These are phyloP conservation scores for Neofusicoccum ribis DNA, from an alignment of 2,329 filamentous ascomycete species.

Conservation along the genomic window DNA sequence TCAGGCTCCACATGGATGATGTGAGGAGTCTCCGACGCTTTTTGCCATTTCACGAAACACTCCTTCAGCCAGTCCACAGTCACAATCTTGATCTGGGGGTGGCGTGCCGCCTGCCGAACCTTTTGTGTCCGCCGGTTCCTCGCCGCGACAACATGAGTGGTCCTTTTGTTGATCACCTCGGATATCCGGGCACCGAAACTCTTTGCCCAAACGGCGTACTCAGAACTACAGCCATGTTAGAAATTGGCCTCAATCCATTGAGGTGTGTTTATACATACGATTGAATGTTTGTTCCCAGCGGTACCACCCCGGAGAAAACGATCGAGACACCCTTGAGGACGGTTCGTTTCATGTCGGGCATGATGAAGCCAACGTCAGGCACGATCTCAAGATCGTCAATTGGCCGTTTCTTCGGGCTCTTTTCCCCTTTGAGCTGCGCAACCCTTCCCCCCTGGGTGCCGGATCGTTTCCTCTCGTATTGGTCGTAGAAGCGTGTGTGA, in stretches of 20 bases:
- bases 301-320: constrained; percentile 88
- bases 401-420: constrained; percentile 48
- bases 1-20: constrained; percentile 73
- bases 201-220: constrained; percentile 83
- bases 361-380: constrained; percentile 83
- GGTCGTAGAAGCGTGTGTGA: constrained; percentile 78
- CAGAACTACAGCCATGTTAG: constrained; percentile 53
- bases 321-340: constrained; percentile 75
- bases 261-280: constrained; percentile 39
- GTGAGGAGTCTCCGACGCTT: constrained; percentile 76
- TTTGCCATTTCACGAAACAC: constrained; percentile 80
- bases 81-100: constrained; percentile 84
- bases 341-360: constrained; percentile 75
- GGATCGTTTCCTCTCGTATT: constrained; percentile 64
- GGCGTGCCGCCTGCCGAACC: constrained; percentile 79
- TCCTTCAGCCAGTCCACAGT: constrained; percentile 86
- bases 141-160: constrained; percentile 73
- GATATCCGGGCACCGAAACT: constrained; percentile 77
- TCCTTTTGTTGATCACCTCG: constrained; percentile 54
- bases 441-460: constrained; percentile 47
- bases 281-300: constrained; percentile 75
- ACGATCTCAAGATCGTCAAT: constrained; percentile 59
- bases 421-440: constrained; percentile 53
- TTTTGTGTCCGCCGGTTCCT: constrained; percentile 79
- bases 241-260: not conserved